These are phyloP conservation scores for Hericium coralloides DNA, from an alignment of 768 basidiomycete genomes.

Conservation along the genomic window DNA sequence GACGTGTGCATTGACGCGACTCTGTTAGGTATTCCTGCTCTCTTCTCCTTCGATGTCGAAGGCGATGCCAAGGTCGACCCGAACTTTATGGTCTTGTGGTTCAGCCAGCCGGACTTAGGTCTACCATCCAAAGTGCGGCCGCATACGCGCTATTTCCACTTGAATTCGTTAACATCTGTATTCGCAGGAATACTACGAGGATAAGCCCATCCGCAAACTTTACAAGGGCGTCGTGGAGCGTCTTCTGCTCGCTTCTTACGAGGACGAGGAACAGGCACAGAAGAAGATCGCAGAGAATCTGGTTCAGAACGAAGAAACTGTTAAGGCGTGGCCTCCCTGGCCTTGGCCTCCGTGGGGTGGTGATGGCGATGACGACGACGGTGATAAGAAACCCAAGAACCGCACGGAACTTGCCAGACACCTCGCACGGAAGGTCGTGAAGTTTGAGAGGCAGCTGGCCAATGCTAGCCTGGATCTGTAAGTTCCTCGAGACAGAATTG, in stretches of 20 bases:
- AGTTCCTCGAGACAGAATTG: slow-evolving; percentile 17
- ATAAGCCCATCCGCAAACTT: slow-evolving; percentile 54
- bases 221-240: slow-evolving; percentile 64
- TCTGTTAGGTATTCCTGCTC: slow-evolving; percentile 54
- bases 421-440: slow-evolving; percentile 62
- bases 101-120: slow-evolving; percentile 72
- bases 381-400: slow-evolving; percentile 34
- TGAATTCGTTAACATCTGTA: not conserved
- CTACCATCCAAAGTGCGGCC: slow-evolving; percentile 73
- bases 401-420: slow-evolving; percentile 45
- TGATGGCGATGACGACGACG: slow-evolving; percentile 39
- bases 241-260: slow-evolving; percentile 51
- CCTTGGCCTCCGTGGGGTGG: slow-evolving; percentile 82
- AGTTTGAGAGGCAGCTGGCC: slow-evolving; percentile 73
- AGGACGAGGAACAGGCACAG: slow-evolving; percentile 33
- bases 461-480: slow-evolving; percentile 74
- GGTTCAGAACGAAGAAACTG: slow-evolving; percentile 26
- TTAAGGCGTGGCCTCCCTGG: slow-evolving; percentile 66
- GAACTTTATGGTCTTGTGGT: slow-evolving; percentile 78
- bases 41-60: slow-evolving; percentile 80
- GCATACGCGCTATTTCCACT: not conserved
- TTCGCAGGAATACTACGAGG: slow-evolving; percentile 80
- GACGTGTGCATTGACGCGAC: not conserved
- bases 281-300: slow-evolving; percentile 7
- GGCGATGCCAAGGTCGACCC: slow-evolving; percentile 85